Evolutionary conservation across 2,329 filamentous ascomycete genomes (phyloP), one percentile per base, ranked within the genome.

Genomic region (Aspergillus calidoustus): DNA sequence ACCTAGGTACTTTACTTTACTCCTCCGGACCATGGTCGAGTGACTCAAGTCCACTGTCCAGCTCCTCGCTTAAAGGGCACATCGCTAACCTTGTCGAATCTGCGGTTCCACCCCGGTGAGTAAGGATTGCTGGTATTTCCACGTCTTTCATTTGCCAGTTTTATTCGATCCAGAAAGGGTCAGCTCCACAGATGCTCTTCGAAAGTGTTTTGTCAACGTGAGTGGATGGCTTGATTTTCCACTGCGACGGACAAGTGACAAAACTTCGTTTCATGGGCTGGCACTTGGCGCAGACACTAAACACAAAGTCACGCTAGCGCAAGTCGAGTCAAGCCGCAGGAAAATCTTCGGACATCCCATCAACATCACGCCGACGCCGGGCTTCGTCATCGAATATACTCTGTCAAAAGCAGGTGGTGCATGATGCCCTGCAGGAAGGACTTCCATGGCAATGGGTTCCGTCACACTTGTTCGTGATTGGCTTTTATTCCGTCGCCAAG

Each of bases 401-500:
- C n/a, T 31, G 38, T 46, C 34, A 43, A 43, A 47, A 34, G 28
- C 30, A 46, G 55, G 17, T 22, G 55, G 47, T 44, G 47, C 53
- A 57, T 44, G 48, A 52, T 57, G 38, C 55, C 47, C 55, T 57
- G 57, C 57, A 59, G 41, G 49, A 59, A 48, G 49, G 23, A 48
- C 43, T 53, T 48, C 49, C 57, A 41, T 54, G 41, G 38, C 52
- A 34, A 59, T 41, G 61, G 28, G 28, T 31, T 53, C 54, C 56
- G 34, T 25, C 30, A n/a, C 47, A 54, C 54, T 31, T n/a, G 13
- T 47, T 25, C 19, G 53, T 61, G 52, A 66, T 66, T 66, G 64
- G 64, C 46, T 52, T 53, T 51, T 13, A 15, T 15, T 64, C 34
- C 38, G 17, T 23, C 49, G 64, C 64, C 64, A 66, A 66, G 64